phyloP scores from a whole-genome alignment of 192 early-diverging fungal species.

The Kickxella alabastrina region DNA sequence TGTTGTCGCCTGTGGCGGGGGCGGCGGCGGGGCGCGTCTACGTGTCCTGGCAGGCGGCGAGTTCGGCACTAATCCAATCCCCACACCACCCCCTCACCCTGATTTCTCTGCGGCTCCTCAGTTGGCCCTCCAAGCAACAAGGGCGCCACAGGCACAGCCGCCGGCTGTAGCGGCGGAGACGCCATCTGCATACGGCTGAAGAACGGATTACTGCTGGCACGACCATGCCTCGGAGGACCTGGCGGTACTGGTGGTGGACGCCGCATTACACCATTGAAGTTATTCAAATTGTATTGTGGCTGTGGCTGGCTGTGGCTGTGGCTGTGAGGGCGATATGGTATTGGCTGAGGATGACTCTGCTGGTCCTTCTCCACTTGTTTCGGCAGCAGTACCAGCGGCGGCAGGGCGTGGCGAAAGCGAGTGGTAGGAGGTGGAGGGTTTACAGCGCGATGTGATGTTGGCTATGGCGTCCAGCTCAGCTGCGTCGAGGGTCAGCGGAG shows the following conservation, averaged over 20 bases:
- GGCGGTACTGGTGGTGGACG: background rate
- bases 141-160: background rate
- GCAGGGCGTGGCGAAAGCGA: background rate
- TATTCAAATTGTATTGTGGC: too few species aligned
- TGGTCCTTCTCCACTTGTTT: background rate
- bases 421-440: too few species aligned
- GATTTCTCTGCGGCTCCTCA: background rate
- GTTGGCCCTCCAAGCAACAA: background rate
- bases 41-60: constrained; percentile 9
- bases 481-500: constrained; percentile 19
- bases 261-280: too few species aligned
- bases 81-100: background rate
- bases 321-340: background rate
- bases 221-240: background rate
- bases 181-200: background rate
- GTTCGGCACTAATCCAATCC: constrained; percentile 1
- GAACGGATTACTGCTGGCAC: constrained; percentile 6
- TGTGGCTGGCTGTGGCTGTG: background rate
- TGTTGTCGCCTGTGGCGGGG: constrained; percentile 10
- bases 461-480: constrained; percentile 43
- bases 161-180: background rate
- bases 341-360: background rate
- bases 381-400: background rate
- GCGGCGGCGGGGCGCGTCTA: constrained; percentile 32
- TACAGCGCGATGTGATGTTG: constrained; percentile 8